Evolutionary conservation across 345 rosid species (phyloP).

Genomic region (Eucalyptus tenuipes): DNA sequence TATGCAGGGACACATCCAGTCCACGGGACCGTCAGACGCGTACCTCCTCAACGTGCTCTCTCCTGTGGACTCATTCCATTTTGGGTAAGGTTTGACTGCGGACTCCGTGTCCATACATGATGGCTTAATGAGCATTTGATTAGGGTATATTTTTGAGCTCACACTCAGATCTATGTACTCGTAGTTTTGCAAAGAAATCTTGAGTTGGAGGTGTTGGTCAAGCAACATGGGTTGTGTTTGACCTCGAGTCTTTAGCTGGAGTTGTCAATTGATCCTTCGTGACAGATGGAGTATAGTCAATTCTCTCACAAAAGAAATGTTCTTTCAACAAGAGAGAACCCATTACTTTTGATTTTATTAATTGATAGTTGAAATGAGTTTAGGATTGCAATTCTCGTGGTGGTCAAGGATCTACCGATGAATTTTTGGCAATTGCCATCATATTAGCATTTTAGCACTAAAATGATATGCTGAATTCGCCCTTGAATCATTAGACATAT

Average conservation of each 20-base stretch:
- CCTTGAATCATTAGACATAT: neutral
- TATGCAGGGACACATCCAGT: neutral
- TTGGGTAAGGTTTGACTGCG: neutral
- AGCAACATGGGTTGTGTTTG: neutral
- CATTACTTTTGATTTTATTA: neutral
- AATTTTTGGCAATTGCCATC: neutral
- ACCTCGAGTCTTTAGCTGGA: neutral
- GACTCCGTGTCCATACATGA: neutral
- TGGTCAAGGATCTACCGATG: rapidly evolving
- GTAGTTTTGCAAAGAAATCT: neutral
- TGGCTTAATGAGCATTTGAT: neutral
- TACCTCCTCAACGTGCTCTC: neutral
- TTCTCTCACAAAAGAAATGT: neutral
- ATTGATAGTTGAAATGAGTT: neutral
- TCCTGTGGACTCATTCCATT: neutral
- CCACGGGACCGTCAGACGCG: neutral
- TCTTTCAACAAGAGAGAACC: neutral
- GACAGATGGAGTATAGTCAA: rapidly evolving
- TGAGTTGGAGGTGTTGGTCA: neutral
- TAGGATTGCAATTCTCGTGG: neutral
- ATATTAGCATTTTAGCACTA: neutral
- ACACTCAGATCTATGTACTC: neutral
- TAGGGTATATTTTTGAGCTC: neutral
- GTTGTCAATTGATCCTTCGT: rapidly evolving
- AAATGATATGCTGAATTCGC: neutral